Base-by-base conservation (phyloP, 225 moss, liverwort and hornwort species). In the Thuidium tamariscinum region DNA sequence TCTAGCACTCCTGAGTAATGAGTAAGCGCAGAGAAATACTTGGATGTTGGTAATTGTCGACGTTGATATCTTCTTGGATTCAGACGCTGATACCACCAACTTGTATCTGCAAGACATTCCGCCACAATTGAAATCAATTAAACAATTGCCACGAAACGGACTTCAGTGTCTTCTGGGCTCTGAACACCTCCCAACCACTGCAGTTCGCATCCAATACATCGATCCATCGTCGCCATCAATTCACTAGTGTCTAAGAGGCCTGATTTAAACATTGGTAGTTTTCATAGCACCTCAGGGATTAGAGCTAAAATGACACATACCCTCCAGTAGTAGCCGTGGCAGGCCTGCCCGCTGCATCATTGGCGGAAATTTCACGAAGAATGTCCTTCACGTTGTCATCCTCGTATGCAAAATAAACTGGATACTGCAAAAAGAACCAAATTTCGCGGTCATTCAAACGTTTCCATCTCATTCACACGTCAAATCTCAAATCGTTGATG, bases 291-390 rank as follows among this genome's bases (percentile, higher is more conserved):
- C 83, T 26, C 67, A 56, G 36, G 4, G 34, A 37, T 71, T 80
- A 49, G 44, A 69, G 60, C 61, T 67, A 66, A 81, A 63, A 78
- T 82, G 36, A 5, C 16, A 86, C 90, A 83, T 89, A 96, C 97
- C 99, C 99, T 85, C 99, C 99, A 57, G 93, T 96, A 9, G 97
- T 95, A 32, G 92, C 99, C 77, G 97, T 96, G 39, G 99, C 96
- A 86, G 99, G 99, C 89, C 94, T 96, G 73, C 99, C 99, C 55
- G 97, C 96, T 29, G 90, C 97, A 91, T 99, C 99, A 80, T 95
- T 97, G n/a, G 86, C 85, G 70, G 92, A 87, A 36, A 99, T 91
- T 87, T 96, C 96, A 77, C 93, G 87, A 85, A 99, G 86, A 77
- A 97, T 78, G 49, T 65, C 77, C 27, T 88, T 85, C 83, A 97